Conservation (phyloP, 257 asterid species). For the Fraxinus cuspidata region DNA sequence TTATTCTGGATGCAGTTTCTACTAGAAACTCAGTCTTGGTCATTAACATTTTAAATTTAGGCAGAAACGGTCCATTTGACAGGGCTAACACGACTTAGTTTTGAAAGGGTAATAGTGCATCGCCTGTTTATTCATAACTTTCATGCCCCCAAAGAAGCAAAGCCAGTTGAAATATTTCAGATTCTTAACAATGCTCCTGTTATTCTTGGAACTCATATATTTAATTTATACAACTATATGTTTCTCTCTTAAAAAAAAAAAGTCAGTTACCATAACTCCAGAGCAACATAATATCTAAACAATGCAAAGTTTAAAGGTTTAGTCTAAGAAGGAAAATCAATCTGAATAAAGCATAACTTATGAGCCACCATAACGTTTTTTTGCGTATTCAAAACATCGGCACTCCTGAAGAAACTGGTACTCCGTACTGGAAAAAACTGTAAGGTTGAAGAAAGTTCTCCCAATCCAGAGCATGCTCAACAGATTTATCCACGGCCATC, state of each 20-base stretch:
- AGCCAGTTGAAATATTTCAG: not conserved
- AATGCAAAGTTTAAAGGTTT: not conserved
- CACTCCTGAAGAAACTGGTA: slow-evolving; percentile 14
- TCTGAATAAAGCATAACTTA: slow-evolving; percentile 13
- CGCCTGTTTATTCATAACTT: too few species aligned
- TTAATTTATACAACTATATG: slow-evolving; percentile 40
- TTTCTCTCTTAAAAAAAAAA: slow-evolving; percentile 21
- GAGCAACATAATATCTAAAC: slow-evolving; percentile 13
- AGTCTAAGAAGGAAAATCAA: slow-evolving; percentile 1
- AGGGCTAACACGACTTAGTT: too few species aligned
- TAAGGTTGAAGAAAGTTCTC: slow-evolving; percentile 16
- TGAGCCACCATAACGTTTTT: slow-evolving; percentile 12
- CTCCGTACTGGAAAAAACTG: slow-evolving; percentile 3
- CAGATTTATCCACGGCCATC: slow-evolving; percentile 31
- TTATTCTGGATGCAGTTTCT: too few species aligned
- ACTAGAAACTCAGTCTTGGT: too few species aligned
- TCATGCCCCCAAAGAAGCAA: too few species aligned
- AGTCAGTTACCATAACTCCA: slow-evolving; percentile 12
- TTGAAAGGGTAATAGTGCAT: too few species aligned
- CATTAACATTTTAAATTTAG: too few species aligned
- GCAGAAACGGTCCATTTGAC: too few species aligned
- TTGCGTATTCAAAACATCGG: slow-evolving; percentile 16
- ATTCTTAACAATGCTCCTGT: slow-evolving; percentile 1
- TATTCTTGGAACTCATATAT: slow-evolving; percentile 23
- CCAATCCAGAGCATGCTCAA: slow-evolving; percentile 26